Conservation (phyloP, 306 rosid species). For the Casuarina equisetifolia region DNA sequence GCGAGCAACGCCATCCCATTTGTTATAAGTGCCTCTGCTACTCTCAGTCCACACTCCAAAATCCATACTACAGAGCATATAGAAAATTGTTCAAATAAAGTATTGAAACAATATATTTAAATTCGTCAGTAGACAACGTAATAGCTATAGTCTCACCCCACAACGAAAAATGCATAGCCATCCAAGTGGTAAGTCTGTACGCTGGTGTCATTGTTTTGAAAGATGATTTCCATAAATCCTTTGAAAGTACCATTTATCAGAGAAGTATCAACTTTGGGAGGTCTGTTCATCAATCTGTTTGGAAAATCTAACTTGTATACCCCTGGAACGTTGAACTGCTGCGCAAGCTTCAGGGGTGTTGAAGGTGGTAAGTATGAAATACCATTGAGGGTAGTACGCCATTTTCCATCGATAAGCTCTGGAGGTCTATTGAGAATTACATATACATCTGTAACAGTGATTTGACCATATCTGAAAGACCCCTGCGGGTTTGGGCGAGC, state of each 20-base stretch:
- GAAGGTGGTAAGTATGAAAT: slow-evolving; percentile 80
- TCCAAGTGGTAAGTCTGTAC: slow-evolving; percentile 84
- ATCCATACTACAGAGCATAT: slow-evolving; percentile 73
- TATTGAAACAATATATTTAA: slow-evolving; percentile 11
- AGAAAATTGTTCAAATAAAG: slow-evolving; percentile 18
- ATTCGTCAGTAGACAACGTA: background rate
- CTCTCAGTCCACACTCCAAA: slow-evolving; percentile 82
- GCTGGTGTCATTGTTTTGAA: slow-evolving; percentile 78
- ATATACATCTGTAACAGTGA: slow-evolving; percentile 68
- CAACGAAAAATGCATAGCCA: slow-evolving; percentile 84
- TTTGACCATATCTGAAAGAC: slow-evolving; percentile 72
- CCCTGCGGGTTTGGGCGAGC: slow-evolving; percentile 94
- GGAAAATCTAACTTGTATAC: slow-evolving; percentile 82
- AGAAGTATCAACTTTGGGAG: slow-evolving; percentile 67
- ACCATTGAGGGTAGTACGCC: slow-evolving; percentile 81
- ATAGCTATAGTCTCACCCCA: slow-evolving; percentile 62
- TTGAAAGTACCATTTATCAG: slow-evolving; percentile 69
- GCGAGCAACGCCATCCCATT: slow-evolving; percentile 88
- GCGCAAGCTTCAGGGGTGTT: slow-evolving; percentile 71
- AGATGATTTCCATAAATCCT: slow-evolving; percentile 84
- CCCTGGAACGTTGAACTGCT: slow-evolving; percentile 70
- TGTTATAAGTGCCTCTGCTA: slow-evolving; percentile 79
- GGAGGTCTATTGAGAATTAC: slow-evolving; percentile 68
- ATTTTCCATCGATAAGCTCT: slow-evolving; percentile 72
- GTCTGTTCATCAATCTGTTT: slow-evolving; percentile 69